Base-by-base conservation (phyloP, 192 early-diverging fungal genomes). In the Entophlyctis luteolus region DNA sequence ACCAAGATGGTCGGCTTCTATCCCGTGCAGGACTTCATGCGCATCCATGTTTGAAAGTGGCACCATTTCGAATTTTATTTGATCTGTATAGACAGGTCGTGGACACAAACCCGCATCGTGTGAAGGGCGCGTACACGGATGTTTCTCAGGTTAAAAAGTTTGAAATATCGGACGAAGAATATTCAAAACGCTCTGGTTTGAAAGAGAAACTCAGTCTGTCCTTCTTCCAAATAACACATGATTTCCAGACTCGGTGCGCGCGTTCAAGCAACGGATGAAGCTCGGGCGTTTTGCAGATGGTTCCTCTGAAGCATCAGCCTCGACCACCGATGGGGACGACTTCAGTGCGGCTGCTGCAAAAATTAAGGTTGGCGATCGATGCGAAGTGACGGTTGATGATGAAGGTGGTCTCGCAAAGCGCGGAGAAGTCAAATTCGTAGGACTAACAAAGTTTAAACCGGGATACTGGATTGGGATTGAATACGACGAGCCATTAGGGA, bases 401-500 rank as follows among this genome's bases (percentile, higher is more conserved):
- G 79, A 31, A 5, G 60, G 72, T 37, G 82, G 72, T 23, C 42
- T 81, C 16, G 68, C 56, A 16, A 86, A 86, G 54, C 57, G 81
- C 4, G 81, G 81, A 6, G 56, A 38, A 28, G 81, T 84, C n/a
- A 73, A 62, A 37, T 84, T 73, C 63, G 85, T 96, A 22, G 70
- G 60, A 5, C 27, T 38, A 32, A 60, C 45, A 27, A 70, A 84
- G 57, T 94, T 98, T 70, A 89, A 94, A 68, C 75, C 86, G 0
- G 96, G 96, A 2, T 83, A 80, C 52, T 98, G 95, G 95, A 87
- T 96, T 20, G 96, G 96, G 59, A 75, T 98, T 18, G 86, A 95
- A 67, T 96, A 93, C 59, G 96, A 98, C 60, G 96, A 98, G 68
- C 96, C 96, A 0, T 69, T 96, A 42, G 96, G 96, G 28, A 96